Evolutionary conservation across 2,329 filamentous ascomycete genomes (phyloP).

Genomic region (Helotiales sp.): DNA sequence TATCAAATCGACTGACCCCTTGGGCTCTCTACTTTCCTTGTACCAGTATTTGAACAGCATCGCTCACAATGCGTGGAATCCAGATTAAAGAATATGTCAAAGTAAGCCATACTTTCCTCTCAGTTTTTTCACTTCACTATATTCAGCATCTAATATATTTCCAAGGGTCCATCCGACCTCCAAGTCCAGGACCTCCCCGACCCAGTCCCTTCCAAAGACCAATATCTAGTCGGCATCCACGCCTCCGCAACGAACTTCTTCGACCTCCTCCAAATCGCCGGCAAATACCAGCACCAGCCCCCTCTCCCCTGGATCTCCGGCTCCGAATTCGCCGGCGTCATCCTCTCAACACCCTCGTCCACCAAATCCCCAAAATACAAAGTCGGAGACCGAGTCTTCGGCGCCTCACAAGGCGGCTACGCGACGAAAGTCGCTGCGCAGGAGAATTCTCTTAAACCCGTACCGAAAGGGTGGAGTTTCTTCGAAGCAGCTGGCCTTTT

Average conservation of each 20-base stretch:
- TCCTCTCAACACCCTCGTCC: constrained; percentile 68
- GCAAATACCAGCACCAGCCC: constrained; percentile 93
- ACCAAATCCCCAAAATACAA: constrained; percentile 35
- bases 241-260: constrained; percentile 95
- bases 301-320: constrained; percentile 85
- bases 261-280: constrained; percentile 91
- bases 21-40: neutral
- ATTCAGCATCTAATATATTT: constrained; percentile 9
- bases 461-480: constrained; percentile 83
- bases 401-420: constrained; percentile 63
- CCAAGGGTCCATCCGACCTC: constrained; percentile 78
- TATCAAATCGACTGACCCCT: no score
- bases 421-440: constrained; percentile 73
- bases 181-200: constrained; percentile 75
- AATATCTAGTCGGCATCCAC: constrained; percentile 88
- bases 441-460: constrained; percentile 71
- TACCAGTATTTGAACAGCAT: neutral
- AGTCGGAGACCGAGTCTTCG: constrained; percentile 24
- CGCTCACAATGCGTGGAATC: constrained; percentile 75
- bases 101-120: constrained; percentile 49
- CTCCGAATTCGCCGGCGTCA: constrained; percentile 81
- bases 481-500: constrained; percentile 87
- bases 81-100: constrained; percentile 77
- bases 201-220: constrained; percentile 69
- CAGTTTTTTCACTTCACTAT: neutral